Evolutionary conservation across 78 protist species (phyloP), one percentile per base, ranked within the genome.

Genomic region (Cavenderia fasciculata): DNA sequence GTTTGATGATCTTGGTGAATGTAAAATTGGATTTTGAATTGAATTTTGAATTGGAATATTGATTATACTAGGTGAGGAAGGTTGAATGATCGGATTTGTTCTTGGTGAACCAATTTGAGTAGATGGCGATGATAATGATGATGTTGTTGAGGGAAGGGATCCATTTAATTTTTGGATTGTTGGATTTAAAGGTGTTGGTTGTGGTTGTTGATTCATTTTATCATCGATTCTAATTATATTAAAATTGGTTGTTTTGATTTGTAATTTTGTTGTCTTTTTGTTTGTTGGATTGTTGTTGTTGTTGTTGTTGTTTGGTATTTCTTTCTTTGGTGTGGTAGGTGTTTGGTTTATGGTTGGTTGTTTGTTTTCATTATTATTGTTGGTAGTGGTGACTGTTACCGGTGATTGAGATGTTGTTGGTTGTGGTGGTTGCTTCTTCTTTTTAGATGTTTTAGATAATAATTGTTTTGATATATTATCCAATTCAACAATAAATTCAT

Each of bases 391-490:
- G 38, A 27, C 8, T 57, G 63, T 57, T 2, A 16, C 27, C 6
- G 18, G 10, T 52, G 34, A 6, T 3, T 10, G n/a, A 27, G 18
- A 23, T 34, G 85, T 41, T 23, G 44, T 10, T 14, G 33, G 18
- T 7, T 27, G 12, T 23, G 86, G n/a, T 4, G 29, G n/a, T 41
- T 51, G 19, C 33, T 3, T 49, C 21, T 74, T 74, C 57, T 54
- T 54, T 41, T 74, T 74, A 38, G 14, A 21, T 21, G 19, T 38
- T 29, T 52, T 38, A 23, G 59, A 14, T n/a, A 82, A 11, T 8
- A 82, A 31, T 44, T 68, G 89, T 44, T 82, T 82, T 0, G 89
- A 47, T 0, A 65, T 11, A 23, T 2, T 19, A 10, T 49, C 68
- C 59, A 82, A 33, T 38, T 82, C 89, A 1, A 23, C 23, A 56